Conservation (phyloP, 495 filamentous ascomycete genomes). For the Neurospora intermedia region DNA sequence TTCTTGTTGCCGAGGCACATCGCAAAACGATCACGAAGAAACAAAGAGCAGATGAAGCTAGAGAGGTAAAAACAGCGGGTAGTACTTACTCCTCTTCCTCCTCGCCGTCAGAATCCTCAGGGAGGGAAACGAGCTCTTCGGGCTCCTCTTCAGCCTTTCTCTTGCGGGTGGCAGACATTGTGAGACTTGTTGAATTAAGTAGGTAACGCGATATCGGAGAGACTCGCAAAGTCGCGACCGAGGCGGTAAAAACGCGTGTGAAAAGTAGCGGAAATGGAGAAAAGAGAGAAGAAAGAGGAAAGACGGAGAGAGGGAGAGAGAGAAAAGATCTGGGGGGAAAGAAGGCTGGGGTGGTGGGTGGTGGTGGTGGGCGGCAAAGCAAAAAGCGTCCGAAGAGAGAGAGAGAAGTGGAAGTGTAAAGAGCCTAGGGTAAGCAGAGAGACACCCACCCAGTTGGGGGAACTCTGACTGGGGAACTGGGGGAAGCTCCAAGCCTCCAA, state of each 20-base stretch:
- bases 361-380: slow-evolving; percentile 24
- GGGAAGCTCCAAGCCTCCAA: background rate
- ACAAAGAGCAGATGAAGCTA: background rate
- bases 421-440: slow-evolving; percentile 1
- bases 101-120: slow-evolving; percentile 30
- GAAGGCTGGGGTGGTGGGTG: slow-evolving; percentile 22
- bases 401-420: background rate
- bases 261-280: slow-evolving; percentile 12
- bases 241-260: slow-evolving; percentile 11
- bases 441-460: background rate
- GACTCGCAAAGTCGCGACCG: slow-evolving; percentile 13
- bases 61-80: background rate
- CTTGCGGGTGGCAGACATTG: slow-evolving; percentile 35
- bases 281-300: slow-evolving; percentile 14
- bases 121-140: slow-evolving; percentile 43
- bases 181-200: slow-evolving; percentile 17
- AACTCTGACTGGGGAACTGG: slow-evolving; percentile 1
- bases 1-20: slow-evolving; percentile 14
- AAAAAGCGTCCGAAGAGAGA: background rate
- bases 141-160: slow-evolving; percentile 38
- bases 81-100: slow-evolving; percentile 43
- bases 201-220: slow-evolving; percentile 7
- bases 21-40: background rate
- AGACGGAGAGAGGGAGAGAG: slow-evolving; percentile 9
- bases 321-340: slow-evolving; percentile 21